phyloP scores from a whole-genome alignment of 768 basidiomycete genomes.

The Collybia sordida region DNA sequence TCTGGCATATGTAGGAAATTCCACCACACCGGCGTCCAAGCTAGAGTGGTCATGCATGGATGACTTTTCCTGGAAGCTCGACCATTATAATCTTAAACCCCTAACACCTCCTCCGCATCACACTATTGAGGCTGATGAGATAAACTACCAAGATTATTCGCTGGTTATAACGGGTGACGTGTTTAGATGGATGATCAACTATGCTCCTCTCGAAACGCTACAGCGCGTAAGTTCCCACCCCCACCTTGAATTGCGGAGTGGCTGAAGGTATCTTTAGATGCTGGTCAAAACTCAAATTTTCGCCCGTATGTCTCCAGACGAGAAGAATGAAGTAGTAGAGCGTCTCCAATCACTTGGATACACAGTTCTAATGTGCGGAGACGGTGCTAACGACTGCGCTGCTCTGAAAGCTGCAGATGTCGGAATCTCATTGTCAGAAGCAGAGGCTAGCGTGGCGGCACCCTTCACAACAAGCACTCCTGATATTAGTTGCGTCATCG shows the following conservation, averaged over 20 bases:
- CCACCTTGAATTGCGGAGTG: neutral
- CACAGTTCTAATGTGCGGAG: conserved; percentile 97
- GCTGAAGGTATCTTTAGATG: conserved; percentile 59
- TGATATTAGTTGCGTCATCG: conserved; percentile 93
- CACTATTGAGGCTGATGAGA: conserved; percentile 67
- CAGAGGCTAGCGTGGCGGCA: conserved; percentile 97
- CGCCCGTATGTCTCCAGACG: conserved; percentile 98
- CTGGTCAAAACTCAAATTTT: conserved; percentile 95
- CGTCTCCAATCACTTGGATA: conserved; percentile 91
- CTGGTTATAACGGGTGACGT: conserved; percentile 93
- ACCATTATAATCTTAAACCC: conserved; percentile 87
- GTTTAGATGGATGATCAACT: conserved; percentile 97
- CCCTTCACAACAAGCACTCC: conserved; percentile 94
- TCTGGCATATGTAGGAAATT: conserved; percentile 45
- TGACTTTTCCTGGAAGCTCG: conserved; percentile 79
- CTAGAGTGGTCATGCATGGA: conserved; percentile 94
- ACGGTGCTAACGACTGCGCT: conserved; percentile 98
- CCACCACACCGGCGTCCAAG: conserved; percentile 51
- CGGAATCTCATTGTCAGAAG: conserved; percentile 94
- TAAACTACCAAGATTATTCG: conserved; percentile 83
- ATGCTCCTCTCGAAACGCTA: conserved; percentile 90
- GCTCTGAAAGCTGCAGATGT: conserved; percentile 99
- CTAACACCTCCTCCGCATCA: conserved; percentile 67
- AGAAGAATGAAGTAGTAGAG: conserved; percentile 98
- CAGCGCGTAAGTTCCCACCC: conserved; percentile 67